Percentiles rank a stretch among this genome's conserved stretches.
Evolutionary conservation across 2,329 filamentous ascomycete genomes (phyloP).

Genomic region (Monosporascus cannonballus): DNA sequence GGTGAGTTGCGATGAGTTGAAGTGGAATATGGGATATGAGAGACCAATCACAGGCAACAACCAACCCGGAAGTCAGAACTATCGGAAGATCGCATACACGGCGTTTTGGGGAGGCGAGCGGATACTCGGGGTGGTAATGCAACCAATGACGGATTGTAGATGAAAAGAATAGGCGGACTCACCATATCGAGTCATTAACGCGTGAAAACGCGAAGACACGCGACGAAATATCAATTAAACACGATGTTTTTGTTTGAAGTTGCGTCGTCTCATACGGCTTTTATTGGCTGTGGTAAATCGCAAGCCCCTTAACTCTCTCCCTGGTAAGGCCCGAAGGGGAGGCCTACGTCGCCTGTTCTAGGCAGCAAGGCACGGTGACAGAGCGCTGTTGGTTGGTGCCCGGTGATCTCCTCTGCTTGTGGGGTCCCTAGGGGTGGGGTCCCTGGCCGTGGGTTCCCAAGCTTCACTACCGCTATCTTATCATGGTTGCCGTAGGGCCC

Average conservation of each 20-base stretch:
- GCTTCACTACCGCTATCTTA: conserved; percentile 1
- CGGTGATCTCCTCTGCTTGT: too few species aligned
- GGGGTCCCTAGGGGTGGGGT: background rate
- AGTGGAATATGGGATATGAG: background rate
- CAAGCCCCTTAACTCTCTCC: background rate
- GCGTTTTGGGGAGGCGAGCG: too few species aligned
- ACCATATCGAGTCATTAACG: background rate
- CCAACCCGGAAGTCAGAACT: too few species aligned
- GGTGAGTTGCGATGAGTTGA: background rate
- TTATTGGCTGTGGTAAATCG: background rate
- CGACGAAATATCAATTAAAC: background rate
- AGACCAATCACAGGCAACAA: background rate
- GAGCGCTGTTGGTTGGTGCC: too few species aligned
- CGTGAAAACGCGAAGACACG: background rate
- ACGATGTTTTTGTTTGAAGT: conserved; percentile 13
- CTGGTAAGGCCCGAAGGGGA: background rate
- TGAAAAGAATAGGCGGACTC: background rate
- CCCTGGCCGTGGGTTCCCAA: too few species aligned
- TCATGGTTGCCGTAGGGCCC: conserved; percentile 23
- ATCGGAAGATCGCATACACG: too few species aligned
- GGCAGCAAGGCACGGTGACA: too few species aligned
- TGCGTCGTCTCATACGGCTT: conserved; percentile 2
- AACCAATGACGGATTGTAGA: background rate
- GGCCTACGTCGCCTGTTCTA: too few species aligned
- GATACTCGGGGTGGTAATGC: too few species aligned